Evolutionary conservation across 2,329 filamentous ascomycete species (phyloP), one percentile per base, ranked within the genome.

Genomic region (Calonectria pteridis): DNA sequence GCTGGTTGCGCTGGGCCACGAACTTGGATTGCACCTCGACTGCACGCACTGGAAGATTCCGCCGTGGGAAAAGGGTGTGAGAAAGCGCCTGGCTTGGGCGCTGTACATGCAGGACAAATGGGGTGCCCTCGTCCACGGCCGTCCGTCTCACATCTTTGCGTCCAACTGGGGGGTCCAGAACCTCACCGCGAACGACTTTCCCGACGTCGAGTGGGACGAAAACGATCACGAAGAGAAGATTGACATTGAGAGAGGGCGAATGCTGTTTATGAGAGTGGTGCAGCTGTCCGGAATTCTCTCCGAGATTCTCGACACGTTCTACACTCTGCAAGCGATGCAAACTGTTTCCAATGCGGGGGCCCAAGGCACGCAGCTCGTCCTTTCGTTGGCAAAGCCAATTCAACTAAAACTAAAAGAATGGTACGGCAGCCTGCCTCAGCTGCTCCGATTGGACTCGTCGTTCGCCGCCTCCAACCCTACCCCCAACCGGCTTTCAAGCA

Each of bases 21-120:
- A 98, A 83, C 89, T 98, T 3, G 96, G 96, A 59, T 87, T 98
- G 49, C 95, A 98, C 83, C 91, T 98, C 50, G 95, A 98, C 84
- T 98, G 95, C 85, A 91, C 93, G 6, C 88, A 89, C 67, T 98
- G 96, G 96, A 94, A 94, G 75, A 96, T 98, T 68, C 94, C 95
- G 33, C 89, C 89, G 0, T 98, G 95, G 95, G 95, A 98, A 83
- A 93, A 94, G 78, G 94, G 95, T 0, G 84, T 98, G 72, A 90
- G 96, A 74, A 97, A 96, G 83, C 91, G 96, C 63, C 90, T 98
- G 51, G 95, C 95, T 1, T 98, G 96, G 95, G 95, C 94, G 2
- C 85, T 98, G 65, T 98, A 97, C 83, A 96, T 97, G 93, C 95
- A 98, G 85, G 96, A 98, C 84, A 97, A 90, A 84, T 98, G 95